phyloP scores from a whole-genome alignment of 768 basidiomycete species.

The Lactarius quietus region DNA sequence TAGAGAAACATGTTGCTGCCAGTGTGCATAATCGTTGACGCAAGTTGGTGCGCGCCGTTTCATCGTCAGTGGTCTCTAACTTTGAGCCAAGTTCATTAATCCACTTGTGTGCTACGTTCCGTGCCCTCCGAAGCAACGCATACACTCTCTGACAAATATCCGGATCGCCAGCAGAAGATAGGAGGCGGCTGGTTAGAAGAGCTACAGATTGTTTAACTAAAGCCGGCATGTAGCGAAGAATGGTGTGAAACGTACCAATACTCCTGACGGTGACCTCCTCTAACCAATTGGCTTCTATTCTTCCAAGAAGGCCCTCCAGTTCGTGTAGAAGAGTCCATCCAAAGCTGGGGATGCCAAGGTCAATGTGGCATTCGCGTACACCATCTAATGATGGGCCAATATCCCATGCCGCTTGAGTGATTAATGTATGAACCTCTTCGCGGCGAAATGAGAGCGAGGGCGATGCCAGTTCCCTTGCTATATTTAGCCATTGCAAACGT shows the following conservation, averaged over 20 bases:
- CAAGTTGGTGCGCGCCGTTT: not conserved
- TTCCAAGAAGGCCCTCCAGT: slow-evolving; percentile 35
- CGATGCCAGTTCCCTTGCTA: slow-evolving; percentile 41
- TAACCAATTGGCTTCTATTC: slow-evolving; percentile 42
- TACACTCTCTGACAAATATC: not conserved
- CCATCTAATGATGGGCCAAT: slow-evolving; percentile 32
- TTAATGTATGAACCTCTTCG: slow-evolving; percentile 40
- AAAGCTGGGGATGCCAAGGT: slow-evolving; percentile 36
- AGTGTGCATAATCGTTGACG: slow-evolving; percentile 1
- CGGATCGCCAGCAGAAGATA: not conserved
- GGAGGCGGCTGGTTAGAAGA: slow-evolving; percentile 9
- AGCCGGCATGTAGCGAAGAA: not conserved
- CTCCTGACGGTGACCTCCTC: slow-evolving; percentile 13
- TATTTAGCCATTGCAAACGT: slow-evolving; percentile 48
- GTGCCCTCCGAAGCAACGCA: slow-evolving; percentile 3
- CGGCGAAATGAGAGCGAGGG: slow-evolving; percentile 38
- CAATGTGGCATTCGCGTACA: slow-evolving; percentile 39
- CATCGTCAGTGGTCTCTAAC: not conserved
- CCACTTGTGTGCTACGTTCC: slow-evolving; percentile 1
- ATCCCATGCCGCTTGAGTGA: slow-evolving; percentile 45
- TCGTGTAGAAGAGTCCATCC: slow-evolving; percentile 36
- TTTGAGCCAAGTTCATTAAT: not conserved
- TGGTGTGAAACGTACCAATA: not conserved
- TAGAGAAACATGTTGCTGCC: slow-evolving; percentile 6
- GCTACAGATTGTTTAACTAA: not conserved